A percentile compares a stretch with the other conserved stretches of the same genome.
phyloP scores from a whole-genome alignment of 306 rosid genomes.

The Sicyos baderoa region DNA sequence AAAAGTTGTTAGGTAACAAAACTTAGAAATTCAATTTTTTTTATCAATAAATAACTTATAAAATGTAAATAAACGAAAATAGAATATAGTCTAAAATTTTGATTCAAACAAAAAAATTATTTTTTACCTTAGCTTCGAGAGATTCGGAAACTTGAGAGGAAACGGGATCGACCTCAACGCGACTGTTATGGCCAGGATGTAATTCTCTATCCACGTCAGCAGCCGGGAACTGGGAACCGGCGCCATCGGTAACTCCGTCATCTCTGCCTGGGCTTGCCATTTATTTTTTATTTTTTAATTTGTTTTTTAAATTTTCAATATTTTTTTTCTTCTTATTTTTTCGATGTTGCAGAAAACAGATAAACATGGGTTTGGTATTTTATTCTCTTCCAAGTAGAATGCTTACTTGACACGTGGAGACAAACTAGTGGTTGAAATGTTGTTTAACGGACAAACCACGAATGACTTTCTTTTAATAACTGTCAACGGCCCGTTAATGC shows the following conservation, averaged over 20 bases:
- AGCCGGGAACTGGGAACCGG: slow-evolving; percentile 34
- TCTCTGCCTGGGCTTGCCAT: slow-evolving; percentile 39
- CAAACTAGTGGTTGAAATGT: not conserved
- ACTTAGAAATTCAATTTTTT: too few relatives aligned
- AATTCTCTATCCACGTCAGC: slow-evolving; percentile 33
- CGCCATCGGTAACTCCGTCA: slow-evolving; percentile 6
- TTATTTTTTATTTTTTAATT: not conserved
- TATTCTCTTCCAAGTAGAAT: not conserved
- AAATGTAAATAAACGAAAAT: not conserved
- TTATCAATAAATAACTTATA: too few relatives aligned
- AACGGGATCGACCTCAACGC: slow-evolving; percentile 34
- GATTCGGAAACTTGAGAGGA: slow-evolving; percentile 42
- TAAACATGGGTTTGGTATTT: not conserved
- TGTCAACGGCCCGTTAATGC: slow-evolving; percentile 15
- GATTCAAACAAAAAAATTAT: too few relatives aligned
- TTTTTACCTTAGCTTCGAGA: slow-evolving; percentile 37
- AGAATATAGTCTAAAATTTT: too few relatives aligned
- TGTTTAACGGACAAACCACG: slow-evolving; percentile 11
- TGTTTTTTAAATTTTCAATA: not conserved
- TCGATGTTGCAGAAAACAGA: not conserved
- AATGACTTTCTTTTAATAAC: slow-evolving; percentile 20
- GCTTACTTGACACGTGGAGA: slow-evolving; percentile 1
- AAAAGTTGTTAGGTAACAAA: too few relatives aligned
- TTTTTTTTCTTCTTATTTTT: not conserved
- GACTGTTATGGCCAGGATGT: slow-evolving; percentile 27